A percentile compares a stretch with the other conserved stretches of the same genome.
phyloP scores from a whole-genome alignment of 768 basidiomycete species.

The Candolleomyces aberdarensis region DNA sequence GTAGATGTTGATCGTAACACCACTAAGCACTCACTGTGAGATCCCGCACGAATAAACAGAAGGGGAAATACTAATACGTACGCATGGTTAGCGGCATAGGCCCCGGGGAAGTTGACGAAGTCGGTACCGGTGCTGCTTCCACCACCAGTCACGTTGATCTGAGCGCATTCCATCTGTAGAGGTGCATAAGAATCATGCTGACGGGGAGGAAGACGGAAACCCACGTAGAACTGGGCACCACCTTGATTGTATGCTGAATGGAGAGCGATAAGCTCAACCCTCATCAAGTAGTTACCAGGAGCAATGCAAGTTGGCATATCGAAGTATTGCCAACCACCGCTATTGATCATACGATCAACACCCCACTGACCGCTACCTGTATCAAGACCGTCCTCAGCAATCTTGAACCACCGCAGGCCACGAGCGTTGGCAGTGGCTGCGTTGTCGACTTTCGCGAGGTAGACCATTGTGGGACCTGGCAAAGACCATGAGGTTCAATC shows the following conservation, averaged over 20 bases:
- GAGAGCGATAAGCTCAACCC: conserved; percentile 6
- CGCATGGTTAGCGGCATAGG: conserved; percentile 6
- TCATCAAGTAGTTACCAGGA: conserved; percentile 9
- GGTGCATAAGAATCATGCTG: background rate
- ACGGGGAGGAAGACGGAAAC: background rate
- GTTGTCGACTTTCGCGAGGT: conserved; percentile 12
- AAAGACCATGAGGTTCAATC: too few relatives aligned
- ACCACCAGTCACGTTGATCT: conserved; percentile 9
- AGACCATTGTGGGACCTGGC: conserved; percentile 11
- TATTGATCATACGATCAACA: conserved; percentile 10
- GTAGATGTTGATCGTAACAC: conserved; percentile 16
- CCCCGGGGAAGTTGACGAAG: conserved; percentile 10
- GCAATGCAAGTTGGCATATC: conserved; percentile 8
- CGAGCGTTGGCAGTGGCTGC: conserved; percentile 2
- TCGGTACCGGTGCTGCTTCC: conserved; percentile 2
- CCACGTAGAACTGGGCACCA: conserved; percentile 11
- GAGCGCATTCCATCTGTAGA: conserved; percentile 10
- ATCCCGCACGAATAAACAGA: background rate
- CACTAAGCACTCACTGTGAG: background rate
- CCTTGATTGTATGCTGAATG: conserved; percentile 7
- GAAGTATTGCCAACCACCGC: conserved; percentile 11
- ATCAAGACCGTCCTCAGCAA: conserved; percentile 9
- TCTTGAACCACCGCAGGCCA: conserved; percentile 11
- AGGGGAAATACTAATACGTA: background rate
- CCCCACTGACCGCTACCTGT: conserved; percentile 5